Percentiles rank a stretch among this genome's conserved stretches.
These are phyloP conservation scores for Warburgia ugandensis DNA, from an alignment of 164 flowering plant species.

Conservation along the genomic window DNA sequence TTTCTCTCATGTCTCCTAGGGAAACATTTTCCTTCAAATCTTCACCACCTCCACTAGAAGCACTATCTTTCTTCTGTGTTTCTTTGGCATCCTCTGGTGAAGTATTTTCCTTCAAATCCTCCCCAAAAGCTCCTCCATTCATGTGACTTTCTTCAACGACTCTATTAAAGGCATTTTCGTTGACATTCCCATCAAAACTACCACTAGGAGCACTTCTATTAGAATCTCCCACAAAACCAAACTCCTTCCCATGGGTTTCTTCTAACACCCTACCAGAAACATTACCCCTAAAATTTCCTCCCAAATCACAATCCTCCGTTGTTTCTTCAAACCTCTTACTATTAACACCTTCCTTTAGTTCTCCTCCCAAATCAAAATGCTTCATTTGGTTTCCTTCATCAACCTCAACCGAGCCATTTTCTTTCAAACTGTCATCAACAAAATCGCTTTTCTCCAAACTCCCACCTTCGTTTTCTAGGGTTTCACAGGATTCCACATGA, in stretches of 20 bases:
- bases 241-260: background rate
- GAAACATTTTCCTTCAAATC: slow-evolving; percentile 1
- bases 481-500: slow-evolving; percentile 6
- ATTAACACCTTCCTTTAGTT: background rate
- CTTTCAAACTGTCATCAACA: slow-evolving; percentile 20
- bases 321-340: background rate
- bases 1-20: slow-evolving; percentile 7
- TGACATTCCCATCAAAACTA: background rate
- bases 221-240: background rate
- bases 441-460: slow-evolving; percentile 14
- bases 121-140: background rate
- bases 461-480: slow-evolving; percentile 13
- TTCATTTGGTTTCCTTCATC: slow-evolving; percentile 6
- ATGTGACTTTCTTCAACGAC: background rate
- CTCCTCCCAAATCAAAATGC: background rate
- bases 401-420: slow-evolving; percentile 7
- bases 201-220: background rate
- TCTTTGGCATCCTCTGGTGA: background rate
- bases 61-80: background rate
- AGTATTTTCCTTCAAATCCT: slow-evolving; percentile 1
- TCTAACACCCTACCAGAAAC: background rate
- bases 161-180: background rate
- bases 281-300: background rate
- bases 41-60: background rate
- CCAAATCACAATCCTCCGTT: background rate